Evolutionary conservation across 495 filamentous ascomycete species (phyloP).

Genomic region (Rhizodiscina lignyota): DNA sequence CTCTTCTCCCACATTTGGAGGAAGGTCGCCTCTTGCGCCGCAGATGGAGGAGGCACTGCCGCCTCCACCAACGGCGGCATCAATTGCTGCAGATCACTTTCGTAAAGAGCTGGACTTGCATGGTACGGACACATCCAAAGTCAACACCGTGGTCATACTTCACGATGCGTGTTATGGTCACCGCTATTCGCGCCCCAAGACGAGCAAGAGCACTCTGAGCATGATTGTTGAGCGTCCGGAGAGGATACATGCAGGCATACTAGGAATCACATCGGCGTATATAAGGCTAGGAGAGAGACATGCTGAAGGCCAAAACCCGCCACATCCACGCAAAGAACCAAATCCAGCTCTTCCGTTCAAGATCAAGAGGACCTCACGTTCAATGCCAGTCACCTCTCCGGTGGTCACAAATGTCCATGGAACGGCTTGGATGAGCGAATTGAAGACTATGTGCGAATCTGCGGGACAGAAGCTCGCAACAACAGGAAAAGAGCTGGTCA

Average conservation of each 20-base stretch:
- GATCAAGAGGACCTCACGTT: conserved; percentile 56
- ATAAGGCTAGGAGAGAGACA: conserved; percentile 72
- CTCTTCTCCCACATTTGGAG: neutral
- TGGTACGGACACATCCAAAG: neutral
- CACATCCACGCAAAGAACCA: conserved; percentile 36
- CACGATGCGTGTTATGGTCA: conserved; percentile 93
- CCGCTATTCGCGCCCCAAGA: conserved; percentile 66
- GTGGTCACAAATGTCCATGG: conserved; percentile 76
- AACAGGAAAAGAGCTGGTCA: conserved; percentile 56
- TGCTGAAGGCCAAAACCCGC: conserved; percentile 48
- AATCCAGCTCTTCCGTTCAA: conserved; percentile 48
- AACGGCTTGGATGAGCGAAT: conserved; percentile 75
- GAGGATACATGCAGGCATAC: conserved; percentile 64
- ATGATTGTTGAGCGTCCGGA: conserved; percentile 87
- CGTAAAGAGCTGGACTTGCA: neutral
- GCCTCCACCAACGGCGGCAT: neutral
- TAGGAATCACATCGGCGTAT: conserved; percentile 78
- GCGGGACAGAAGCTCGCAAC: conserved; percentile 57
- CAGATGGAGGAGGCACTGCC: neutral
- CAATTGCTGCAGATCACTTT: neutral
- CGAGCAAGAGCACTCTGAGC: conserved; percentile 42
- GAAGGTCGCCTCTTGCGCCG: neutral
- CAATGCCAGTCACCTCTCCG: conserved; percentile 44
- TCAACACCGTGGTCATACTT: conserved; percentile 53
- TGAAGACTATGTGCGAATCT: conserved; percentile 65